phyloP scores from a whole-genome alignment of 768 basidiomycete genomes.

The Boletus eberwhitei region DNA sequence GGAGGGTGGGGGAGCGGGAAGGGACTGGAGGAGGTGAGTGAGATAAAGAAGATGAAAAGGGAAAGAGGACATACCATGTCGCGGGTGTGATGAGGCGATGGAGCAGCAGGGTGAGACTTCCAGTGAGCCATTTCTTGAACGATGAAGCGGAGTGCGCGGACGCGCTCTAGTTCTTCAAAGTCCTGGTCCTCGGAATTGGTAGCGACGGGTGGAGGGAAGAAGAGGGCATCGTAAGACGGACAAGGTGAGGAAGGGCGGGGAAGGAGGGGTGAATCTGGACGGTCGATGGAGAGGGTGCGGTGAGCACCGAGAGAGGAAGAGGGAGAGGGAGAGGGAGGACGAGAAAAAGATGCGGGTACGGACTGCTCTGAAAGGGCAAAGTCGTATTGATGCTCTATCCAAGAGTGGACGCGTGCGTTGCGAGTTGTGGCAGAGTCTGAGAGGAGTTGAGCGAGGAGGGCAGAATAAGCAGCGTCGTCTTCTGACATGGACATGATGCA shows the following conservation, averaged over 20 bases:
- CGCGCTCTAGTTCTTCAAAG: slow-evolving; percentile 30
- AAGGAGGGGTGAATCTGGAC: slow-evolving; percentile 31
- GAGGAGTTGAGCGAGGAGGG: slow-evolving; percentile 27
- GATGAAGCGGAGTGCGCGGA: slow-evolving; percentile 35
- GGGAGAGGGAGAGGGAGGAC: slow-evolving; percentile 26
- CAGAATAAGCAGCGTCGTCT: slow-evolving; percentile 31
- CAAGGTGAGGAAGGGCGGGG: slow-evolving; percentile 24
- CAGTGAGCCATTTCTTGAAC: slow-evolving; percentile 35
- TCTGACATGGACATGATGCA: slow-evolving; percentile 24
- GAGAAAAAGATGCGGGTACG: slow-evolving; percentile 11
- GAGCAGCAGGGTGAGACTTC: slow-evolving; percentile 6
- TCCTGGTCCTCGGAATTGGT: slow-evolving; percentile 8
- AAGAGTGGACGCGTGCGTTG: slow-evolving; percentile 32
- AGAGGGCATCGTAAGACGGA: slow-evolving; percentile 35
- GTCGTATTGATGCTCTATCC: slow-evolving; percentile 37
- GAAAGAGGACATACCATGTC: slow-evolving; percentile 11
- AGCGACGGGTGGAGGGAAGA: slow-evolving; percentile 26
- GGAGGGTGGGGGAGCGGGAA: slow-evolving; percentile 26
- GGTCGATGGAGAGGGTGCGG: slow-evolving; percentile 20
- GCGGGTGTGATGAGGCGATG: neutral
- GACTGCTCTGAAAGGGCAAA: slow-evolving; percentile 30
- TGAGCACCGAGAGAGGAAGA: slow-evolving; percentile 32
- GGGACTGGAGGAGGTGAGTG: slow-evolving; percentile 10
- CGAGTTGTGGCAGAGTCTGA: slow-evolving; percentile 20
- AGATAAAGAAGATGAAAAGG: neutral